Conservation (phyloP, 2,329 filamentous ascomycete genomes). For the Xylaria sp. region DNA sequence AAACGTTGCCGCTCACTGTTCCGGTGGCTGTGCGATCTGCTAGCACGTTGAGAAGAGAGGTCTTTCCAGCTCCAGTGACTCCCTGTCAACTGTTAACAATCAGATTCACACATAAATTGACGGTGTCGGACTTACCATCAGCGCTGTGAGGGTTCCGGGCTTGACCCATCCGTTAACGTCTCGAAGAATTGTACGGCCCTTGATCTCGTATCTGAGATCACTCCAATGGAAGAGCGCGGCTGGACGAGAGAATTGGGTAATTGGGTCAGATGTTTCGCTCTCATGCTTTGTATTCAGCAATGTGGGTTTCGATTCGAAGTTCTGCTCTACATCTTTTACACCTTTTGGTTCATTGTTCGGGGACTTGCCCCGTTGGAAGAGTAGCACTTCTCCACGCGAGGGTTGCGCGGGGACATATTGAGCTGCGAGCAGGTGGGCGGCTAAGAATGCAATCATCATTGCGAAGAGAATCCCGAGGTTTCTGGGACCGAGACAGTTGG, state of each 20-base stretch:
- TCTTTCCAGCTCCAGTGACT: slow-evolving; percentile 84
- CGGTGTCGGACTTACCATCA: slow-evolving; percentile 50
- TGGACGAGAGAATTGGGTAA: background rate
- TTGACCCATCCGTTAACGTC: slow-evolving; percentile 64
- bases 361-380: background rate
- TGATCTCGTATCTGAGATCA: slow-evolving; percentile 67
- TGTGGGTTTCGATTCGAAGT: background rate
- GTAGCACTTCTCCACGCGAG: slow-evolving; percentile 49
- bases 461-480: slow-evolving; percentile 63
- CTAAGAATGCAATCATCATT: slow-evolving; percentile 53
- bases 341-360: background rate
- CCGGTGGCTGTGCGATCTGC: slow-evolving; percentile 80
- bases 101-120: background rate
- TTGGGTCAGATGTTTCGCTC: background rate
- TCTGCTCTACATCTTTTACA: background rate
- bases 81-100: slow-evolving; percentile 37
- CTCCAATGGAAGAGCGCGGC: slow-evolving; percentile 73
- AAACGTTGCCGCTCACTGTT: slow-evolving; percentile 76
- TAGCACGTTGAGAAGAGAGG: slow-evolving; percentile 77
- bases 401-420: slow-evolving; percentile 59
- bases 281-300: background rate
- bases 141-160: slow-evolving; percentile 77
- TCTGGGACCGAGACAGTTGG: background rate
- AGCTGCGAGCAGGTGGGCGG: slow-evolving; percentile 52
- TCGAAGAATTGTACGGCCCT: slow-evolving; percentile 44